Evolutionary conservation across 306 rosid species (phyloP), one percentile per base, ranked within the genome.

Genomic region (Lathyrus sativus): DNA sequence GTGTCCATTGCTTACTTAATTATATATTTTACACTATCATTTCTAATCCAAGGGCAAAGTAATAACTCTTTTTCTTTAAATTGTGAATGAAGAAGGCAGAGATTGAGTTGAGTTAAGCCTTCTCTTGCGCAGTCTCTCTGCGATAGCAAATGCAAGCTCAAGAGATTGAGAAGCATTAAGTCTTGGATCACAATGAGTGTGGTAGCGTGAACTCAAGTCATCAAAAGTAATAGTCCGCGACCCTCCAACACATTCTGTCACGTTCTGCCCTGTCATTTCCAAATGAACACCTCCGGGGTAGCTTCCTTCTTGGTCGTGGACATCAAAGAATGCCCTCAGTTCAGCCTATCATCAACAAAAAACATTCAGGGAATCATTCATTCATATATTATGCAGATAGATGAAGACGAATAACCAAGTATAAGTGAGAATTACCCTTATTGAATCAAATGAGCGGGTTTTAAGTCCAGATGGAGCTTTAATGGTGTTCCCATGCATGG

Each of bases 401-500:
- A 61, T 62, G 54, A 57, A 39, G 77, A 56, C 26, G 18, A 55
- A 28, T 65, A 67, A 76, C 3, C 9, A 15, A 62, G 55, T 31
- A 50, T 9, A 41, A 62, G 58, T 10, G 15, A 55, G 44, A 31
- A 65, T 79, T 83, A 83, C 87, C 82, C 87, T 76, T 74, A 83
- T 83, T 6, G 87, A 71, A 68, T 83, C 84, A 22, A 79, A 83
- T 50, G 84, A 70, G 11, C 87, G 87, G 46, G 87, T 83, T 80
- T 83, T 83, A 18, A 80, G 80, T 37, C 87, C 87, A 46, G 84
- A 83, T 4, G 87, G 87, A 70, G 87, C 87, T 70, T 83, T 83
- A 53, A 83, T 83, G 62, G 86, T 82, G 75, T 82, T 82, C 15
- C 86, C 86, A 17, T 82, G 86, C 86, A 82, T 82, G 75, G 86